These are phyloP conservation scores for Mycena leptocephala DNA, from an alignment of 768 basidiomycete genomes.

Conservation along the genomic window DNA sequence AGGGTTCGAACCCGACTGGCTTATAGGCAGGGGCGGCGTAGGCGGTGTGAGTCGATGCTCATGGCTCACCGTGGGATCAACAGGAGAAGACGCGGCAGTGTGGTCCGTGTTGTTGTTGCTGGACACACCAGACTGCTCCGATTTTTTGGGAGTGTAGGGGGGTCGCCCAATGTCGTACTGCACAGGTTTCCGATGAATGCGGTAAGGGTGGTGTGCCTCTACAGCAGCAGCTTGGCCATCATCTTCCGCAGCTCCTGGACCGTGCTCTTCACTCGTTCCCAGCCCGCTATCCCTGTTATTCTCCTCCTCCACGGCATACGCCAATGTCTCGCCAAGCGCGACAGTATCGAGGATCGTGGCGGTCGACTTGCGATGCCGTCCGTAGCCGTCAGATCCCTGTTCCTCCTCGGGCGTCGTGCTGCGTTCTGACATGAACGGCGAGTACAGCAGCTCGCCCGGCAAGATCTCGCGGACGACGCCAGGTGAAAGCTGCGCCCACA, in stretches of 20 bases:
- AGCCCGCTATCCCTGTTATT: slow-evolving; percentile 60
- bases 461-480: slow-evolving; percentile 62
- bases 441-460: slow-evolving; percentile 64
- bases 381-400: slow-evolving; percentile 8
- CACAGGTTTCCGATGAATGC: slow-evolving; percentile 49
- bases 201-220: slow-evolving; percentile 32
- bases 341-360: slow-evolving; percentile 64
- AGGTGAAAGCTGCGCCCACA: slow-evolving; percentile 68
- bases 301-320: slow-evolving; percentile 55
- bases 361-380: slow-evolving; percentile 29
- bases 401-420: slow-evolving; percentile 21
- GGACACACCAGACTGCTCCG: slow-evolving; percentile 22
- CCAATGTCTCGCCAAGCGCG: slow-evolving; percentile 77
- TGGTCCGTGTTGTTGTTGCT: slow-evolving; percentile 37
- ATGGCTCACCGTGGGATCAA: slow-evolving; percentile 28
- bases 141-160: slow-evolving; percentile 40
- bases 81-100: slow-evolving; percentile 41
- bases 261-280: slow-evolving; percentile 63
- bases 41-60: slow-evolving; percentile 36
- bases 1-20: slow-evolving; percentile 35
- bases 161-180: slow-evolving; percentile 56
- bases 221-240: slow-evolving; percentile 29
- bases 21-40: slow-evolving; percentile 29
- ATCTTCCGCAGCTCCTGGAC: slow-evolving; percentile 16
- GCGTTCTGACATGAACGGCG: slow-evolving; percentile 58